Evolutionary conservation across 257 asterid genomes (phyloP), one percentile per base, ranked within the genome.

Genomic region (Ocimum tenuiflorum): DNA sequence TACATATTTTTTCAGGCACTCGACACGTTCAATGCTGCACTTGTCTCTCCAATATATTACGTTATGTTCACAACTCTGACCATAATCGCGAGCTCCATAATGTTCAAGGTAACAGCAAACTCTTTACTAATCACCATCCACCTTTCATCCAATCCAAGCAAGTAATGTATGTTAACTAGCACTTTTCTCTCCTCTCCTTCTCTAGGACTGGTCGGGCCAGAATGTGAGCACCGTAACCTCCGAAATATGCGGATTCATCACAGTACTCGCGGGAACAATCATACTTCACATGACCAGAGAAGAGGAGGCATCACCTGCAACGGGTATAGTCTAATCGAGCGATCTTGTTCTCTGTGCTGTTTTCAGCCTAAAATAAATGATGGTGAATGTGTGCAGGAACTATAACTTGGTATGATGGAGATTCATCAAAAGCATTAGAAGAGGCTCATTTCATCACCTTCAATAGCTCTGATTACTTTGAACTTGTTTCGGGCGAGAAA

Each of bases 61-160:
- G 97, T 91, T 56, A 81, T 88, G 96, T 88, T 91, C 82, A 91
- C 97, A 56, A 86, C 96, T 27, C 85, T 91, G 56, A 91, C 97
- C 7, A 88, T 88, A 27, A 63, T 79, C 12, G 95, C 97, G 27
- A 91, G 95, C 18, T 83, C 83, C 27, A 91, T 91, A 75, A 88
- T 90, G 97, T 90, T 88, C 83, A 90, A 88, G 92, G 92, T 85
- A 83, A 67, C 66, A 64, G 3, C 29, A 33, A 19, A 10, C 54
- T 60, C 66, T 64, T 48, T 62, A 54, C 35, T 35, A 17, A 0
- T 53, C 70, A 36, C 20, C 27, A 61, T 50, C 56, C 58, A 17
- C 54, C 54, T 3, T 63, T 58, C 41, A 27, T 15, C n/a, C 31
- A 27, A 27, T 35, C 4, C 17, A 61, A 7, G 43, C 9, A 20